Base-by-base conservation (phyloP, 495 filamentous ascomycete genomes). In the Tuber aestivum region DNA sequence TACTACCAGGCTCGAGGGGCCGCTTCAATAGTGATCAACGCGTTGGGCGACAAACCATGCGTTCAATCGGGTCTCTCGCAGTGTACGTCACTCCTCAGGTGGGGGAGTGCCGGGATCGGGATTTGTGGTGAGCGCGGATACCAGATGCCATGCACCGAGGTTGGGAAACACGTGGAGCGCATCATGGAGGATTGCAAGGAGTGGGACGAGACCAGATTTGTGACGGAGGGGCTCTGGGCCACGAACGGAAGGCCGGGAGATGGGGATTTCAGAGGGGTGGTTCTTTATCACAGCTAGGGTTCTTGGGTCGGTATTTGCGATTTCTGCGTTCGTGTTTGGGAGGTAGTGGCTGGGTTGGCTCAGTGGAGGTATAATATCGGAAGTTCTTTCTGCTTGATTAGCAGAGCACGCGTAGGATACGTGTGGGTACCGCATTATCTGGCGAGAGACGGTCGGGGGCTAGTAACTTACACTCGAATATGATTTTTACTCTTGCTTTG, bases 211-310 rank as follows among this genome's bases (percentile, higher is more conserved):
- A 32, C 5, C 56, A 35, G 56, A 35, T 65, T 65, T 35, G 56
- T 65, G 14, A 32, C 56, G 3, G 56, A 35, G 27, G 56, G 56
- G 27, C 12, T 65, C 56, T 65, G 56, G 56, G 56, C 56, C 4
- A 35, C 56, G 32, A 65, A 65, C 27, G 56, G 56, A 8, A 65
- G 32, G 56, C 56, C 56, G 1, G 56, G 56, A 35, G 56, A 65
- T 65, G 56, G 32, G 56, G 56, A 65, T 65, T 65, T 65, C 56
- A 65, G 56, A 65, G 56, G 56, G 56, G 56, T 65, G 5, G 16
- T 65, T 27, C 56, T 65, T 18, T 32, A 65, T 35, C 56, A 65
- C 56, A 35, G 27, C 27, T 65, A 65, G 56, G 27, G 3, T 65
- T 65, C 56, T 65, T 35, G 4, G 12, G 56, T 65, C 27, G 10